These are phyloP conservation scores for Amylostereum areolatum DNA, from an alignment of 1,284 basidiomycete genomes.

Conservation along the genomic window DNA sequence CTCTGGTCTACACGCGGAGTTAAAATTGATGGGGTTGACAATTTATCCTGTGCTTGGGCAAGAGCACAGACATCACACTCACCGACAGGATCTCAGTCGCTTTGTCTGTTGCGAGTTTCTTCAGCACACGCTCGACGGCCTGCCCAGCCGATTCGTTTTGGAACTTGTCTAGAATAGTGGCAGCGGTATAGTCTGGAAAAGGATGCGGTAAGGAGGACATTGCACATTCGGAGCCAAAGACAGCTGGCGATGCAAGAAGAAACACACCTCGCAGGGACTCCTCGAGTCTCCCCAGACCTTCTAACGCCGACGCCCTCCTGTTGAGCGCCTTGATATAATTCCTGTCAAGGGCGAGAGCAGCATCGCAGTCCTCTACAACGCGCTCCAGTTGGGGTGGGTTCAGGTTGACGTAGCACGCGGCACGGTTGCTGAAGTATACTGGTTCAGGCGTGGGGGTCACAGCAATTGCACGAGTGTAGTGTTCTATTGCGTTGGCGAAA, in stretches of 20 bases:
- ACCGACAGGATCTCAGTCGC: constrained; percentile 68
- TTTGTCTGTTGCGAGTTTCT: constrained; percentile 73
- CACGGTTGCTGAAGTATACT: constrained; percentile 96
- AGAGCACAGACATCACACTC: constrained; percentile 16
- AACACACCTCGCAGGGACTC: constrained; percentile 72
- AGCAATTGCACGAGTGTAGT: constrained; percentile 91
- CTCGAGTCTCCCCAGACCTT: constrained; percentile 71
- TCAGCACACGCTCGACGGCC: constrained; percentile 89
- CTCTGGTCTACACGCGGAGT: constrained; percentile 49
- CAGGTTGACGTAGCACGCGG: constrained; percentile 95
- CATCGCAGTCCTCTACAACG: constrained; percentile 89
- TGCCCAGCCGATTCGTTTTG: constrained; percentile 75
- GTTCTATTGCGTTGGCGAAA: constrained; percentile 72
- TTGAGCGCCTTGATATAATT: constrained; percentile 95
- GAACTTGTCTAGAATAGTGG: constrained; percentile 93
- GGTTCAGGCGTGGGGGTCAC: constrained; percentile 83
- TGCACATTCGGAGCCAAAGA: background rate
- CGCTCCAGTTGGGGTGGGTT: constrained; percentile 77
- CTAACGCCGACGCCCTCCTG: constrained; percentile 83
- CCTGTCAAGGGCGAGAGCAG: constrained; percentile 80
- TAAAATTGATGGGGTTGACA: background rate
- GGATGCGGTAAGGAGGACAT: background rate
- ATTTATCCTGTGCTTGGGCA: no score
- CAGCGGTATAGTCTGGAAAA: constrained; percentile 84
- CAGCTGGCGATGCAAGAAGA: constrained; percentile 3